Percentiles rank a stretch among this genome's conserved stretches.
Evolutionary conservation across 1,284 basidiomycete genomes (phyloP).

Genomic region (Puccinia polysora): DNA sequence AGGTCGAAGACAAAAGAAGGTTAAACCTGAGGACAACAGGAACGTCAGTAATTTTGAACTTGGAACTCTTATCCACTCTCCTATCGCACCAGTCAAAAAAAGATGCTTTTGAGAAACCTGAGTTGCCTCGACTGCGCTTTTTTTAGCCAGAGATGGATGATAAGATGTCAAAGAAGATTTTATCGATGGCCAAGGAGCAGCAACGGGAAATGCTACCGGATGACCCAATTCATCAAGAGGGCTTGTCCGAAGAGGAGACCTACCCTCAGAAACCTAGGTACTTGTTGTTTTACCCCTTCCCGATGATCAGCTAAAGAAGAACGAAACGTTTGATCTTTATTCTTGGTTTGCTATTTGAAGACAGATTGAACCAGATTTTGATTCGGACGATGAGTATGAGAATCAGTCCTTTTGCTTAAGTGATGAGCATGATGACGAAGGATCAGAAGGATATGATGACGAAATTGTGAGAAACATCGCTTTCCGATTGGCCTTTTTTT

Average conservation of each 20-base stretch:
- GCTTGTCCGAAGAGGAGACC: slow-evolving; percentile 44
- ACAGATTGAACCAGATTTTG: slow-evolving; percentile 10
- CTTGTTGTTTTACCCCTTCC: slow-evolving; percentile 45
- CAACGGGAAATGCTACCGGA: slow-evolving; percentile 67
- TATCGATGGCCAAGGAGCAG: slow-evolving; percentile 85
- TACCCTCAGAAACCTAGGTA: slow-evolving; percentile 55
- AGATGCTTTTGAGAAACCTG: background rate
- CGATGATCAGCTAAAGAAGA: slow-evolving; percentile 55
- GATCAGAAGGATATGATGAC: slow-evolving; percentile 14
- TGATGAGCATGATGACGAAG: slow-evolving; percentile 26
- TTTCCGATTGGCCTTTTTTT: background rate
- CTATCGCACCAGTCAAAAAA: too few species aligned
- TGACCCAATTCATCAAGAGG: background rate
- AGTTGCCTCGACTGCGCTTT: background rate
- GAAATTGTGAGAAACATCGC: background rate
- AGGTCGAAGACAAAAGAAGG: slow-evolving; percentile 33
- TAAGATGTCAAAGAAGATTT: slow-evolving; percentile 80
- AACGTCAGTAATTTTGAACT: background rate
- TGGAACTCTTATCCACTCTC: background rate
- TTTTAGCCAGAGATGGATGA: slow-evolving; percentile 61
- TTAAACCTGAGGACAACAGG: slow-evolving; percentile 6
- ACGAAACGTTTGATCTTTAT: too few species aligned
- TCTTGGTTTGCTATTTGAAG: too few species aligned
- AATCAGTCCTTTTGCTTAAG: background rate
- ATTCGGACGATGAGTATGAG: slow-evolving; percentile 16